These are phyloP conservation scores for Phytopythium vexans DNA, from an alignment of 352 stramenopile genomes.

Conservation along the genomic window DNA sequence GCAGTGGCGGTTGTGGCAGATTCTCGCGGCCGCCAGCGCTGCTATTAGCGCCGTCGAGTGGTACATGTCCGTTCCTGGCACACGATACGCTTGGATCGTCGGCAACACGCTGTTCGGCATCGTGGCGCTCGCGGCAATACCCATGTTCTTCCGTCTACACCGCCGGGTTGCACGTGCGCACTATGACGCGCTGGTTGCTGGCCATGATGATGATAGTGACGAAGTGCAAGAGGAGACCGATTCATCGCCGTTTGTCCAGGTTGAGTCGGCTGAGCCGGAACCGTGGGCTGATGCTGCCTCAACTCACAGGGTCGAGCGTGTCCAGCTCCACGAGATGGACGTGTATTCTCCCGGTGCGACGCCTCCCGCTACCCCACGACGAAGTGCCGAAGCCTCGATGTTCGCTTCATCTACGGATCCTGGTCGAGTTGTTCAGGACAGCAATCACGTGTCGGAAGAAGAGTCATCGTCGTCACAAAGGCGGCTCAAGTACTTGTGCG, in stretches of 20 bases:
- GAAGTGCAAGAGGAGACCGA: slow-evolving; percentile 13
- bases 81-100: slow-evolving; percentile 64
- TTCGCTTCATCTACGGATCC: not conserved
- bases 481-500: slow-evolving; percentile 43
- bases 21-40: slow-evolving; percentile 38
- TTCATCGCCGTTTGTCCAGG: not conserved
- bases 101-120: slow-evolving; percentile 81
- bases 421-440: no score
- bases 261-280: not conserved
- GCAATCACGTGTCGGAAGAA: not conserved
- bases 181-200: slow-evolving; percentile 35
- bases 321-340: slow-evolving; percentile 14
- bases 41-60: slow-evolving; percentile 64
- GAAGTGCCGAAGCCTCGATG: not conserved
- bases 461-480: not conserved
- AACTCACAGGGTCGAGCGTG: not conserved
- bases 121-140: slow-evolving; percentile 56
- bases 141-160: slow-evolving; percentile 70
- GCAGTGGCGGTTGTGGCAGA: slow-evolving; percentile 43
- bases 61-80: slow-evolving; percentile 55
- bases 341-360: slow-evolving; percentile 10
- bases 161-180: slow-evolving; percentile 41
- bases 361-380: not conserved
- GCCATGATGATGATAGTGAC: slow-evolving; percentile 6
- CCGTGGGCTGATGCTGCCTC: no score